Conservation (phyloP, 2,329 filamentous ascomycete genomes). For the Plenodomus lindquistii region DNA sequence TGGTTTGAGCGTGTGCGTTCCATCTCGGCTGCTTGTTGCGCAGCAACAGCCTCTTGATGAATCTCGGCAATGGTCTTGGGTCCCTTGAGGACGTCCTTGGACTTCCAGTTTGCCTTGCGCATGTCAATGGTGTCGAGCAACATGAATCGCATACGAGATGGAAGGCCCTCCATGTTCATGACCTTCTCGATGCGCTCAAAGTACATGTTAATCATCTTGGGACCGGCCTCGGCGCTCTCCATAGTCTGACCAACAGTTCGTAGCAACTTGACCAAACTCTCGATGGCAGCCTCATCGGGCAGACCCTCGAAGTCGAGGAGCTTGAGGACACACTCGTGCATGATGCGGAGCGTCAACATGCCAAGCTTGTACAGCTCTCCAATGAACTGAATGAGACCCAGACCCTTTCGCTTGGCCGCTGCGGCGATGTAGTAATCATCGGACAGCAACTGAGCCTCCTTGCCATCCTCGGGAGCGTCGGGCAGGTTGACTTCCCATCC, state of each 20-base stretch:
- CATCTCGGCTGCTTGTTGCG: slow-evolving; percentile 78
- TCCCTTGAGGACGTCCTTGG: slow-evolving; percentile 89
- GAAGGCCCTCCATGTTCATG: slow-evolving; percentile 73
- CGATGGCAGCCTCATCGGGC: slow-evolving; percentile 94
- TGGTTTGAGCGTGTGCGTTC: slow-evolving; percentile 62
- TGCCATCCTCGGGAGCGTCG: slow-evolving; percentile 73
- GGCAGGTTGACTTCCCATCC: slow-evolving; percentile 93
- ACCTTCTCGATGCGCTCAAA: slow-evolving; percentile 85
- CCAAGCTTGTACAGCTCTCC: slow-evolving; percentile 98
- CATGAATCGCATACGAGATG: slow-evolving; percentile 94
- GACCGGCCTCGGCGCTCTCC: slow-evolving; percentile 77
- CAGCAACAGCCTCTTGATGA: slow-evolving; percentile 77
- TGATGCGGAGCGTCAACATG: slow-evolving; percentile 98
- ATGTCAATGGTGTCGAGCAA: slow-evolving; percentile 92
- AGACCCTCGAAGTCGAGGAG: slow-evolving; percentile 92
- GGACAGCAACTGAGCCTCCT: slow-evolving; percentile 84
- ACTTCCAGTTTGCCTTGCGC: slow-evolving; percentile 74
- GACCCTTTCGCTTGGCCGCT: slow-evolving; percentile 92
- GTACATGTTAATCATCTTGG: slow-evolving; percentile 87
- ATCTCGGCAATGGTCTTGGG: slow-evolving; percentile 96
- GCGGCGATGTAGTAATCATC: slow-evolving; percentile 96
- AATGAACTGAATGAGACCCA: slow-evolving; percentile 98
- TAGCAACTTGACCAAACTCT: slow-evolving; percentile 91
- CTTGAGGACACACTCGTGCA: slow-evolving; percentile 98
- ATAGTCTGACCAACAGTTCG: slow-evolving; percentile 89